Base-by-base conservation (phyloP, 352 stramenopile genomes). In the Pythium aphanidermatum region DNA sequence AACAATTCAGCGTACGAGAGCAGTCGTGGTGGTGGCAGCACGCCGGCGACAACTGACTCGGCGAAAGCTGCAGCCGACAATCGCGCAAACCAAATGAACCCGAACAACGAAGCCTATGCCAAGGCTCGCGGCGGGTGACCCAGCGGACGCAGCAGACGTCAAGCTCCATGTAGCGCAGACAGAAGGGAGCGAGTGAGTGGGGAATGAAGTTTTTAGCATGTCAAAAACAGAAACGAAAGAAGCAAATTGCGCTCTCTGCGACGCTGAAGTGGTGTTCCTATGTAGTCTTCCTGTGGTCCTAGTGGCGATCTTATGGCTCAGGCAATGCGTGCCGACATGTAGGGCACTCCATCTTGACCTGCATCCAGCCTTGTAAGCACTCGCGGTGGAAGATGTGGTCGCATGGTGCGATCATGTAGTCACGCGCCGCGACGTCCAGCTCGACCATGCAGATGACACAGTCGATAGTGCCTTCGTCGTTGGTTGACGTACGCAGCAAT, bases 271-370 rank as follows among this genome's bases (percentile, higher is more conserved):
- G n/a, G n/a, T n/a, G n/a, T n/a, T n/a, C n/a, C n/a, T n/a, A n/a
- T n/a, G n/a, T n/a, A n/a, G n/a, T n/a, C n/a, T n/a, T n/a, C n/a
- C n/a, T n/a, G n/a, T n/a, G n/a, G n/a, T n/a, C n/a, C n/a, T n/a
- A n/a, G n/a, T n/a, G n/a, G n/a, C n/a, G n/a, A n/a, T n/a, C n/a
- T n/a, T 61, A 93, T n/a, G 79, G 79, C 69, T 89, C 76, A 20
- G 93, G 91, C 44, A 98, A 68, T 33, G 79, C 77, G 51, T 77
- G 91, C 49, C 93, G 73, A 74, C 93, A 98, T 47, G 94, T 96
- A 43, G 93, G 93, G 68, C 94, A 98, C 67, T 98, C 91, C 91
- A 98, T 97, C 69, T 98, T 98, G 38, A 98, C 86, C 37, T 98
- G 83, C 94, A 98, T 98, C 94, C 94, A 98, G 59, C 95, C 86